Percentiles rank a stretch among this genome's conserved stretches.
phyloP scores from a whole-genome alignment of 805 yeast species.

The Wickerhamiella hasegawae region DNA sequence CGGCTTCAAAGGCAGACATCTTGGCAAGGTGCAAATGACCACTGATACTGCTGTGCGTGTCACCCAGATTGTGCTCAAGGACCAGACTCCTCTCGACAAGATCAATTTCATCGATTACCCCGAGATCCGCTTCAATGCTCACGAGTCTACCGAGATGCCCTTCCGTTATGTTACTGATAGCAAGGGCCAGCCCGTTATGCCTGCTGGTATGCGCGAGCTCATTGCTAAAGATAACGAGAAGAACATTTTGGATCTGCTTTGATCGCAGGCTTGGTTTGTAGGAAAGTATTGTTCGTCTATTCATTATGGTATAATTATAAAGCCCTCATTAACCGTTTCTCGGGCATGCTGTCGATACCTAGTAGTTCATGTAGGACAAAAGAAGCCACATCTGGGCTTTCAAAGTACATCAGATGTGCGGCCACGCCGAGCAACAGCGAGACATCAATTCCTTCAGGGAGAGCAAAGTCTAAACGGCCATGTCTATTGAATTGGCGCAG shows the following conservation, averaged over 20 bases:
- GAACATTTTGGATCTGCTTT: conserved; percentile 19
- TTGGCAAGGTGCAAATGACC: conserved; percentile 87
- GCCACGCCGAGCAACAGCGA: conserved; percentile 66
- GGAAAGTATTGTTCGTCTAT: too few species aligned
- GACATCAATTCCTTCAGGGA: conserved; percentile 67
- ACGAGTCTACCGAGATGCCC: conserved; percentile 96
- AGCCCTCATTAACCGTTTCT: too few species aligned
- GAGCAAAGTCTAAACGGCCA: conserved; percentile 69
- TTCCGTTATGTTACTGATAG: conserved; percentile 68
- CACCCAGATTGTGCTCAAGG: conserved; percentile 62
- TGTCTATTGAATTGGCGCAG: conserved; percentile 41
- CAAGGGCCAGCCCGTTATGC: conserved; percentile 62
- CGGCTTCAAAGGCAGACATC: conserved; percentile 74
- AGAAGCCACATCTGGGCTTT: conserved; percentile 69
- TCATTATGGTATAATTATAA: too few species aligned
- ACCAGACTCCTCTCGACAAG: conserved; percentile 41
- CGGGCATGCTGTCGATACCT: too few species aligned
- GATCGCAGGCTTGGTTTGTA: too few species aligned
- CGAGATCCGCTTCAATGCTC: conserved; percentile 70
- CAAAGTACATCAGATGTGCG: conserved; percentile 79
- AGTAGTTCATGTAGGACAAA: conserved; percentile 50
- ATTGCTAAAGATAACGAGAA: conserved; percentile 78
- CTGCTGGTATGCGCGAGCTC: conserved; percentile 78
- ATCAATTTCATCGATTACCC: conserved; percentile 86
- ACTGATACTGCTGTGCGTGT: conserved; percentile 95